Evolutionary conservation across 2,329 filamentous ascomycete species (phyloP).

Genomic region (Niveomyces coronatus): DNA sequence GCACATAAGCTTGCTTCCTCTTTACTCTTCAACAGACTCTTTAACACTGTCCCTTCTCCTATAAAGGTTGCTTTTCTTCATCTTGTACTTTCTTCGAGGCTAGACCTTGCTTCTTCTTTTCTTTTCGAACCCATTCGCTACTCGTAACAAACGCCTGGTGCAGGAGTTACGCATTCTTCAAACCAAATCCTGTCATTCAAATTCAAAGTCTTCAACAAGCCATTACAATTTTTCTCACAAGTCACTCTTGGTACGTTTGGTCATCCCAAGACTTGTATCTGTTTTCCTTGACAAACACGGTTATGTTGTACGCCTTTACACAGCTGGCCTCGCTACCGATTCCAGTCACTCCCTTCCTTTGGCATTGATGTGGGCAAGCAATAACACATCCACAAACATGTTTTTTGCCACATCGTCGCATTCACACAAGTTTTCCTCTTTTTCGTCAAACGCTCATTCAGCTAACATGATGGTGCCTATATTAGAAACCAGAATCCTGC

Average conservation of each 20-base stretch:
- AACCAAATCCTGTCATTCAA: too few relatives aligned
- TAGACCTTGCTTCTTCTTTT: constrained; percentile 26
- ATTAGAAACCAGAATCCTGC: not conserved
- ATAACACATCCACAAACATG: not conserved
- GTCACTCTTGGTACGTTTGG: too few relatives aligned
- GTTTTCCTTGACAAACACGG: constrained; percentile 3
- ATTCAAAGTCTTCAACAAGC: too few relatives aligned
- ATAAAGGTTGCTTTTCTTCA: not conserved
- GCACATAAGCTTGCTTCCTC: not conserved
- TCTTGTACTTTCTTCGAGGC: constrained; percentile 20
- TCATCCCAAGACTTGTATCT: too few relatives aligned
- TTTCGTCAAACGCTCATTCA: not conserved
- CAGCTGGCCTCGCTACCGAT: not conserved
- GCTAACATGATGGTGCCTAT: not conserved
- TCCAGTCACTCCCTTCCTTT: not conserved
- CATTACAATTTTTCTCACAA: too few relatives aligned
- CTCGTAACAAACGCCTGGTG: constrained; percentile 18
- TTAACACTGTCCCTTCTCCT: constrained; percentile 8
- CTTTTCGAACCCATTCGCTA: too few relatives aligned
- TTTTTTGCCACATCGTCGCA: not conserved
- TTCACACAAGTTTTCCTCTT: not conserved
- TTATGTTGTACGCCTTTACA: not conserved
- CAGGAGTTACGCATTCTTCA: too few relatives aligned
- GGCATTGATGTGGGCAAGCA: not conserved
- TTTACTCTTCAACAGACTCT: constrained; percentile 8